phyloP scores from a whole-genome alignment of 2,329 filamentous ascomycete genomes.

The Fusarium tanahbumbuense region DNA sequence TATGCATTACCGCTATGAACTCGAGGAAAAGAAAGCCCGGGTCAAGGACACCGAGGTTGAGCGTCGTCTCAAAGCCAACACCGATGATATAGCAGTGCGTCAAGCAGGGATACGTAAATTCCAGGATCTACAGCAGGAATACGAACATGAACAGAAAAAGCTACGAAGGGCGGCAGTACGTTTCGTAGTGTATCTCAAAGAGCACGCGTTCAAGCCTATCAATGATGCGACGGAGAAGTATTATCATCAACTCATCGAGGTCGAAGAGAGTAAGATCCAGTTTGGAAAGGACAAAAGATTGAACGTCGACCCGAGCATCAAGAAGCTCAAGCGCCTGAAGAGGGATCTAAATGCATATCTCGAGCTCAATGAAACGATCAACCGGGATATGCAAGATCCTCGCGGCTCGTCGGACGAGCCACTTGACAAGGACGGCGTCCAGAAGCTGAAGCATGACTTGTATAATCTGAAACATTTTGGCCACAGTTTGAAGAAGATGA shows the following conservation, averaged over 20 bases:
- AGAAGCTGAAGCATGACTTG: slow-evolving; percentile 1
- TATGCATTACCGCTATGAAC: slow-evolving; percentile 26
- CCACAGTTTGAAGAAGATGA: slow-evolving; percentile 5
- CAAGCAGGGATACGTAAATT: not conserved
- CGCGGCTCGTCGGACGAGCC: not conserved
- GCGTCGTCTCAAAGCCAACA: not conserved
- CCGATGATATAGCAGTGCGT: slow-evolving; percentile 7
- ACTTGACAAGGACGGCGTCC: slow-evolving; percentile 11
- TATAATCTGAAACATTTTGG: slow-evolving; percentile 32
- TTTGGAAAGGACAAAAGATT: not conserved
- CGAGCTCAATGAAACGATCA: slow-evolving; percentile 23
- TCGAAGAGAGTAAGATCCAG: slow-evolving; percentile 7
- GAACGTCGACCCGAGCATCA: slow-evolving; percentile 10
- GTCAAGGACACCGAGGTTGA: slow-evolving; percentile 22
- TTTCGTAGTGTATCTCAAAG: slow-evolving; percentile 17
- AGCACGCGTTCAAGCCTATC: slow-evolving; percentile 1
- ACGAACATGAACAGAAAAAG: not conserved
- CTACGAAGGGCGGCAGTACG: slow-evolving; percentile 9
- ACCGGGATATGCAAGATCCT: slow-evolving; percentile 15
- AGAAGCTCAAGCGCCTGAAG: slow-evolving; percentile 3
- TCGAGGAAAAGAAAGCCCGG: not conserved
- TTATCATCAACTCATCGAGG: slow-evolving; percentile 14
- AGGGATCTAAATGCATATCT: slow-evolving; percentile 22
- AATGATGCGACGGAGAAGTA: slow-evolving; percentile 24
- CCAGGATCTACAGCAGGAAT: not conserved